A percentile compares a stretch with the other conserved stretches of the same genome.
Conservation (phyloP, 2,329 filamentous ascomycete genomes). For the Nannizziopsis arthrosporioides region DNA sequence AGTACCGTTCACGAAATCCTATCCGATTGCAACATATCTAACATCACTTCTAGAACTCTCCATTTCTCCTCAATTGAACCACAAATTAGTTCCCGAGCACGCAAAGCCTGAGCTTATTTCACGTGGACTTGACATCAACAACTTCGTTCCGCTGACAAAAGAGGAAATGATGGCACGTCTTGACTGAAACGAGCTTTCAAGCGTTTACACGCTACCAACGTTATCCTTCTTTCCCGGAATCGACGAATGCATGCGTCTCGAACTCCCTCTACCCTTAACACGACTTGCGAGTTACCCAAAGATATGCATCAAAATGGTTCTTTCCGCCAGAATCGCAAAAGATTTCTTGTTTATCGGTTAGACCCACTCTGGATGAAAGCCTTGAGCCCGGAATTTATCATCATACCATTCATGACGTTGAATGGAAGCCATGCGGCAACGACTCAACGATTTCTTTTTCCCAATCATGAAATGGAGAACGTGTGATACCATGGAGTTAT, state of each 20-base stretch:
- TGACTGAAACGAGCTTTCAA: slow-evolving; percentile 52
- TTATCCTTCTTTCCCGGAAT: slow-evolving; percentile 25
- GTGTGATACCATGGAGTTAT: slow-evolving; percentile 12
- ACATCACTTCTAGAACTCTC: slow-evolving; percentile 60
- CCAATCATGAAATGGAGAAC: slow-evolving; percentile 11
- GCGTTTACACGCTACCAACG: slow-evolving; percentile 25
- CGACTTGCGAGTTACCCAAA: slow-evolving; percentile 9
- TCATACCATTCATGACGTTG: slow-evolving; percentile 11
- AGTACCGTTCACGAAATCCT: slow-evolving; percentile 23
- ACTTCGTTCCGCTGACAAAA: slow-evolving; percentile 80
- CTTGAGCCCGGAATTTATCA: slow-evolving; percentile 3
- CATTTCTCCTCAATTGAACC: slow-evolving; percentile 81
- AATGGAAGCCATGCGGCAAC: slow-evolving; percentile 9
- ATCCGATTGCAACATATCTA: background rate
- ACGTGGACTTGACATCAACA: slow-evolving; percentile 81
- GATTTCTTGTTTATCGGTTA: slow-evolving; percentile 3
- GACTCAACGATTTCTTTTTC: slow-evolving; percentile 12
- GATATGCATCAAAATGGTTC: slow-evolving; percentile 7
- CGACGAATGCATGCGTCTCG: slow-evolving; percentile 16
- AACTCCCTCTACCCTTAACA: background rate
- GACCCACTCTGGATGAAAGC: slow-evolving; percentile 8
- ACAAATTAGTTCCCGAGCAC: slow-evolving; percentile 75
- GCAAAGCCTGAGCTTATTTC: slow-evolving; percentile 61
- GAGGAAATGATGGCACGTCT: slow-evolving; percentile 96
- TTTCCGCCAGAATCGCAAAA: background rate